Conservation (phyloP, 192 early-diverging fungal species). For the Backusella tarrabulga region DNA sequence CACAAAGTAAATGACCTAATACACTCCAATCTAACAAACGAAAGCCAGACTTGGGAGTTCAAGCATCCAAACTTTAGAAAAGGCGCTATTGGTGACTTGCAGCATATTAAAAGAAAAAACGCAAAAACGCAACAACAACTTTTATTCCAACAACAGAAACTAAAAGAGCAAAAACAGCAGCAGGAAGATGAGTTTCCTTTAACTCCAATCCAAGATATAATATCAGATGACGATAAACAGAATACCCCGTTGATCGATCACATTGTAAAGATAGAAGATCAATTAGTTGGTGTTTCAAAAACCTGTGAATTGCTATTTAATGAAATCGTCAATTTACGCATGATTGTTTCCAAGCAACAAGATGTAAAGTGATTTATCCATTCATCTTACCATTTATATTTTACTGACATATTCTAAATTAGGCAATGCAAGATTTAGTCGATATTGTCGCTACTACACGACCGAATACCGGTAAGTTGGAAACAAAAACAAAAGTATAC, state of each 20-base stretch:
- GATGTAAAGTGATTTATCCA: slow-evolving; percentile 7
- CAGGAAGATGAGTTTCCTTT: background rate
- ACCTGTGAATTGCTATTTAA: slow-evolving; percentile 6
- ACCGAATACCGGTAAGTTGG: background rate
- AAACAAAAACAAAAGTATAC: background rate
- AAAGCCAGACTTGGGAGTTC: slow-evolving; percentile 85
- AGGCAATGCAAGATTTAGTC: slow-evolving; percentile 24
- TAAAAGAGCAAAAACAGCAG: slow-evolving; percentile 5
- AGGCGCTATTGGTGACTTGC: slow-evolving; percentile 47
- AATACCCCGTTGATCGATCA: slow-evolving; percentile 17
- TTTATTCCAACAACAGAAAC: slow-evolving; percentile 8
- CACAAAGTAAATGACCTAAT: slow-evolving; percentile 55
- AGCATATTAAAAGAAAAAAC: slow-evolving; percentile 43
- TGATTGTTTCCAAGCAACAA: slow-evolving; percentile 20
- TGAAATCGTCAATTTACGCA: slow-evolving; percentile 8
- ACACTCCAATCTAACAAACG: slow-evolving; percentile 53
- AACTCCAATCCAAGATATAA: background rate
- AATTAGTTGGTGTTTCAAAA: slow-evolving; percentile 13
- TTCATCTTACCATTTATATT: background rate
- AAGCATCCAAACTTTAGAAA: slow-evolving; percentile 82
- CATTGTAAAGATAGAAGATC: slow-evolving; percentile 25
- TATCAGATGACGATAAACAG: slow-evolving; percentile 13
- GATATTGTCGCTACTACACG: slow-evolving; percentile 6
- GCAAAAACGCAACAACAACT: slow-evolving; percentile 20
- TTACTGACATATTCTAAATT: background rate